These are phyloP conservation scores for Auriculariales sp. DNA, from an alignment of 768 basidiomycete species.

Conservation along the genomic window DNA sequence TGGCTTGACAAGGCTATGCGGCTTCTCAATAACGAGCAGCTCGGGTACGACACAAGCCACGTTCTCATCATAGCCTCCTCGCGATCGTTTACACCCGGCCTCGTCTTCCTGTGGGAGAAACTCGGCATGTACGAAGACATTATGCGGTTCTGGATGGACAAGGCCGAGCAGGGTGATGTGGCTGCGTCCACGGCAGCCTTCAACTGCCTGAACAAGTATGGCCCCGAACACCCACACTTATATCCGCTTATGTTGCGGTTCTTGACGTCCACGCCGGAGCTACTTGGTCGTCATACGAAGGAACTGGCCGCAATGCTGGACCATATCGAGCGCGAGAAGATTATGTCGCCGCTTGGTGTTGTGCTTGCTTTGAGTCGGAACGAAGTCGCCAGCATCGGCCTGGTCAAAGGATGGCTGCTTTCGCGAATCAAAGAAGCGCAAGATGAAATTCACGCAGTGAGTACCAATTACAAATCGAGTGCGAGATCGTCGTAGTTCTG, in stretches of 20 bases:
- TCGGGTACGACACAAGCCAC: constrained; percentile 78
- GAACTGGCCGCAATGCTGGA: constrained; percentile 64
- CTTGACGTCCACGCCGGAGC: constrained; percentile 65
- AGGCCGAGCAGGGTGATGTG: constrained; percentile 28
- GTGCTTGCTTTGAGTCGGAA: constrained; percentile 83
- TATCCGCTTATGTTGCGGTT: constrained; percentile 84
- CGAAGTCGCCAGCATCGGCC: constrained; percentile 77
- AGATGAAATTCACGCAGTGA: constrained; percentile 67
- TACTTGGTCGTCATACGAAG: constrained; percentile 52
- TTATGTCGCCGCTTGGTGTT: constrained; percentile 82
- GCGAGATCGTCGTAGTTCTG: not conserved
- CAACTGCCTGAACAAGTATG: constrained; percentile 61
- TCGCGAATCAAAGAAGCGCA: constrained; percentile 56
- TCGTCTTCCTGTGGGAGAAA: constrained; percentile 84
- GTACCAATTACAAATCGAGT: constrained; percentile 14
- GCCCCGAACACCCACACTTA: constrained; percentile 51
- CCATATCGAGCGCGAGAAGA: constrained; percentile 62
- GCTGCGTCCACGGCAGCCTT: constrained; percentile 43
- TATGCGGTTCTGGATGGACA: constrained; percentile 83
- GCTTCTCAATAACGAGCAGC: constrained; percentile 40
- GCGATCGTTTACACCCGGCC: constrained; percentile 63
- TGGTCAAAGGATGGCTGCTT: constrained; percentile 86
- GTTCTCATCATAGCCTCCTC: constrained; percentile 92
- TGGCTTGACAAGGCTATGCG: constrained; percentile 55
- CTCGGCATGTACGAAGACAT: constrained; percentile 96